Evolutionary conservation across 192 early-diverging fungal species (phyloP).

Genomic region (Backusella parvicylindrica): DNA sequence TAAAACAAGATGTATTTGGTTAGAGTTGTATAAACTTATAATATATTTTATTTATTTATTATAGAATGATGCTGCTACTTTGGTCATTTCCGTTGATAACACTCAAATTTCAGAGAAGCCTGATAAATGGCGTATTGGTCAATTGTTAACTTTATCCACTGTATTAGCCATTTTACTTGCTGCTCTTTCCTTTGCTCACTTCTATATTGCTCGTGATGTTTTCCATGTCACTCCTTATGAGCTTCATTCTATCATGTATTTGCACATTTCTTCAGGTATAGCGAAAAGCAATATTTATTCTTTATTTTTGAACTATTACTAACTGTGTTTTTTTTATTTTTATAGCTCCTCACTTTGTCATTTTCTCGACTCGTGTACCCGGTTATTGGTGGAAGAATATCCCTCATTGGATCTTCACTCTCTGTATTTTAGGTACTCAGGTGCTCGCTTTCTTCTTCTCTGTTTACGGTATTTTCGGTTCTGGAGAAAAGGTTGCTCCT

Average conservation of each 20-base stretch:
- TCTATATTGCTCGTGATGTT: conserved; percentile 71
- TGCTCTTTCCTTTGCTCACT: conserved; percentile 75
- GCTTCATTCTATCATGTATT: conserved; percentile 88
- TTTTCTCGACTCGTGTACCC: conserved; percentile 79
- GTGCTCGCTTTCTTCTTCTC: conserved; percentile 82
- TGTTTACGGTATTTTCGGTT: conserved; percentile 55
- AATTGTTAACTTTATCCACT: conserved; percentile 76
- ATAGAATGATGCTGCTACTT: conserved; percentile 76
- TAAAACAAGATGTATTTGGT: not conserved
- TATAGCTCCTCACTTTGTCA: conserved; percentile 76
- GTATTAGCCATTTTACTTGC: conserved; percentile 75
- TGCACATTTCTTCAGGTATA: conserved; percentile 75
- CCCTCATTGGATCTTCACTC: conserved; percentile 66
- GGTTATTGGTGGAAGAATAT: conserved; percentile 78
- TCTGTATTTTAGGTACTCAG: conserved; percentile 75
- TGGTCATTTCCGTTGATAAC: conserved; percentile 92
- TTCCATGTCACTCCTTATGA: conserved; percentile 36
- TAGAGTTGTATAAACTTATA: not conserved
- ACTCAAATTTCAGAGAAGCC: conserved; percentile 81
- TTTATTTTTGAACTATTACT: too few relatives aligned
- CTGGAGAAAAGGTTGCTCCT: conserved; percentile 35
- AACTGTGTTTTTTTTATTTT: too few relatives aligned
- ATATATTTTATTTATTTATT: not conserved
- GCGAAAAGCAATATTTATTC: too few relatives aligned
- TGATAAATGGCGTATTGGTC: conserved; percentile 94